A percentile compares a stretch with the other conserved stretches of the same genome.
Conservation (phyloP, 73 alveolate species). For the Uronychia binucleata region DNA sequence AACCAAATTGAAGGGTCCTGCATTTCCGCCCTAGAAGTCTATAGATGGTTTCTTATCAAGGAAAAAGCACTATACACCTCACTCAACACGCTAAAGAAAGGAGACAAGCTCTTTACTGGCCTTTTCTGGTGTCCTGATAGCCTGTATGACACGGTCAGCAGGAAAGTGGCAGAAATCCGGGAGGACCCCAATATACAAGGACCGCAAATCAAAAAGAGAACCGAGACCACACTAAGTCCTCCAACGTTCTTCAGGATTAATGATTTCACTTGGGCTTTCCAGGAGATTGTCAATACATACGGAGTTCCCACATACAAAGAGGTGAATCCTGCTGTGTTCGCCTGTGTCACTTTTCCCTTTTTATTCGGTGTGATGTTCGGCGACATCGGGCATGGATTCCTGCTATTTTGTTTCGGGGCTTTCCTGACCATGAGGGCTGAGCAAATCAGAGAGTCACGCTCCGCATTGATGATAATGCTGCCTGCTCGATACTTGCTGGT, state of each 20-base stretch:
- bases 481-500: slow-evolving; percentile 81
- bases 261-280: slow-evolving; percentile 92
- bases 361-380: slow-evolving; percentile 99
- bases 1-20: slow-evolving; percentile 25
- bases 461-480: slow-evolving; percentile 58
- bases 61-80: slow-evolving; percentile 71
- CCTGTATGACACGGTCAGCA: slow-evolving; percentile 55
- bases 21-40: slow-evolving; percentile 67
- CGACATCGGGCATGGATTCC: slow-evolving; percentile 98
- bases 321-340: slow-evolving; percentile 96
- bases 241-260: slow-evolving; percentile 96
- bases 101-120: slow-evolving; percentile 66
- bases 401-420: slow-evolving; percentile 73
- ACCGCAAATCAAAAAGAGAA: slow-evolving; percentile 64
- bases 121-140: slow-evolving; percentile 85
- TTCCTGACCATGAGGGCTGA: slow-evolving; percentile 64
- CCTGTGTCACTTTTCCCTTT: slow-evolving; percentile 96
- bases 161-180: slow-evolving; percentile 48
- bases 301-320: slow-evolving; percentile 98
- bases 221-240: slow-evolving; percentile 59
- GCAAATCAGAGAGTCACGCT: slow-evolving; percentile 24
- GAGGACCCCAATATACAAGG: slow-evolving; percentile 56
- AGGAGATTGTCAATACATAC: slow-evolving; percentile 95
- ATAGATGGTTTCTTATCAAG: slow-evolving; percentile 67
- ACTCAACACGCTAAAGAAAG: slow-evolving; percentile 59